phyloP scores from a whole-genome alignment of 257 asterid genomes.

The Plantago elongata region DNA sequence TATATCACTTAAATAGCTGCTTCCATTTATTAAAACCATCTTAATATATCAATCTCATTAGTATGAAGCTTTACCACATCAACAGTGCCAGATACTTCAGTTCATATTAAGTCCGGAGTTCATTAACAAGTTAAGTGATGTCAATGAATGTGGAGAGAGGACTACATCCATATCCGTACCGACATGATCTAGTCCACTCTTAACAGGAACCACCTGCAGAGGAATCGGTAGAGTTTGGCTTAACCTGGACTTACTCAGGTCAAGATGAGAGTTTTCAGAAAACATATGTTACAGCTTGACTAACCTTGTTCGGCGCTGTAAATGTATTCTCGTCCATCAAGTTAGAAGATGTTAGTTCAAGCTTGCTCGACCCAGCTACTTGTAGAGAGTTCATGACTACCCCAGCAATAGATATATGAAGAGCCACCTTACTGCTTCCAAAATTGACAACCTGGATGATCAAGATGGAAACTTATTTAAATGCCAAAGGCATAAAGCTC shows the following conservation, averaged over 20 bases:
- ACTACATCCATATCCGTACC: constrained; percentile 46
- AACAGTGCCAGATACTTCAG: constrained; percentile 30
- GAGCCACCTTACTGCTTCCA: constrained; percentile 40
- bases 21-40: not conserved
- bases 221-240: too few relatives aligned
- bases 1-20: not conserved
- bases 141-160: constrained; percentile 53
- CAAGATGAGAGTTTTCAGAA: too few relatives aligned
- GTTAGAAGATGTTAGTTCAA: constrained; percentile 47
- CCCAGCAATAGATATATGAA: constrained; percentile 45
- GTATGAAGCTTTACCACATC: constrained; percentile 32
- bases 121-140: constrained; percentile 42
- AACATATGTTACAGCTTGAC: too few relatives aligned
- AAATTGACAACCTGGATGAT: constrained; percentile 62
- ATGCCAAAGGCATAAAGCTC: not conserved
- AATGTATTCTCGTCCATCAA: constrained; percentile 78
- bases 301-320: constrained; percentile 50
- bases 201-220: constrained; percentile 52
- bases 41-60: constrained; percentile 6
- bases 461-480: constrained; percentile 8
- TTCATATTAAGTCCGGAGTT: constrained; percentile 23
- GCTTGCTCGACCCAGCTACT: constrained; percentile 40
- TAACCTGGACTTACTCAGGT: too few relatives aligned
- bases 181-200: constrained; percentile 32
- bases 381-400: constrained; percentile 36